A percentile compares a stretch with the other conserved stretches of the same genome.
Evolutionary conservation across 73 alveolate genomes (phyloP).

Genomic region (Paramecium biaurelia): DNA sequence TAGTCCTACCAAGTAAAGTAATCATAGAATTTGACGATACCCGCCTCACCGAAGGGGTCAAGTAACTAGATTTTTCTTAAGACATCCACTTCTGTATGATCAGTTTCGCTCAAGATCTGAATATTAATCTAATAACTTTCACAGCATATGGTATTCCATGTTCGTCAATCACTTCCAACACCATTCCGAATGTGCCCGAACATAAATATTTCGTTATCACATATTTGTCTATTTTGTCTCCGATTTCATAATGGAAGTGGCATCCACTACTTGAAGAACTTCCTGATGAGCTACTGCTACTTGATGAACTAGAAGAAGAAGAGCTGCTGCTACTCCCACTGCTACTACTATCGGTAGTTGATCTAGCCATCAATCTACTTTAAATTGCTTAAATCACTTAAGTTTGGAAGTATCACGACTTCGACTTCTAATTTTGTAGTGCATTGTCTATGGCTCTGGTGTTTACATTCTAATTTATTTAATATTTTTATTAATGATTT

Average conservation of each 20-base stretch:
- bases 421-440: neutral
- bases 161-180: slow-evolving; percentile 65
- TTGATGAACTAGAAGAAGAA: neutral
- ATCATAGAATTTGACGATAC: slow-evolving; percentile 25
- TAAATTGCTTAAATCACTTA: neutral
- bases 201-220: slow-evolving; percentile 67
- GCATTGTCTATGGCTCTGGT: slow-evolving; percentile 28
- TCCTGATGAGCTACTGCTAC: neutral
- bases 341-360: neutral
- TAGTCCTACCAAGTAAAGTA: slow-evolving; percentile 34
- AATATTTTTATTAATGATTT: slow-evolving; percentile 3
- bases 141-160: neutral
- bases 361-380: neutral
- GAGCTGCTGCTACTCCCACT: neutral
- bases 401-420: slow-evolving; percentile 3
- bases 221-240: slow-evolving; percentile 67
- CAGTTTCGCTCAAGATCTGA: slow-evolving; percentile 47
- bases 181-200: slow-evolving; percentile 99
- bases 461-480: neutral
- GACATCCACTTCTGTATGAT: slow-evolving; percentile 44
- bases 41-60: slow-evolving; percentile 45
- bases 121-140: slow-evolving; percentile 38
- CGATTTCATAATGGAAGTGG: neutral
- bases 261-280: neutral
- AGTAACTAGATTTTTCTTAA: slow-evolving; percentile 12